Evolutionary conservation across 2,329 filamentous ascomycete species (phyloP).

Genomic region (Aureobasidium leucospermi): DNA sequence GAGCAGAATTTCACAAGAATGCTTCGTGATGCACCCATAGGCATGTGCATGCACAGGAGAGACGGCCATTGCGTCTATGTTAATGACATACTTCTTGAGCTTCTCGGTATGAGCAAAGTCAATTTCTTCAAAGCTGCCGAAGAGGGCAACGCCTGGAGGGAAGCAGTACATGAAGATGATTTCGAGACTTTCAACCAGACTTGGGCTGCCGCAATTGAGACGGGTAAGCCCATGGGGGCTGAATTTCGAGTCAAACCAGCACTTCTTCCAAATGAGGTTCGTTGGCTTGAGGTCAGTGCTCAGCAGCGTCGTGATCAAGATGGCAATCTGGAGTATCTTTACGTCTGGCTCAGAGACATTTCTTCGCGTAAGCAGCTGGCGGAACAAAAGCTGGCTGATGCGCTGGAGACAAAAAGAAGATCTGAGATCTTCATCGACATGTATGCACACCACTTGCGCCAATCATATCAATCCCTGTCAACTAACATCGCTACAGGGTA

Average conservation of each 20-base stretch:
- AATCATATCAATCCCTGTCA: too few relatives aligned
- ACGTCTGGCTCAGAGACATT: conserved; percentile 2
- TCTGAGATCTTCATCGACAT: conserved; percentile 27
- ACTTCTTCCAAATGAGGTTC: background rate
- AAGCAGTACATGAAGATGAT: conserved; percentile 2
- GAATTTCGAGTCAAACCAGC: conserved; percentile 3
- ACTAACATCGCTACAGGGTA: conserved; percentile 12
- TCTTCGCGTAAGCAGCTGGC: conserved; percentile 12
- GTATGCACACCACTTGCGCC: conserved; percentile 5
- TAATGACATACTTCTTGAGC: conserved; percentile 34
- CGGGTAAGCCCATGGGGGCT: background rate
- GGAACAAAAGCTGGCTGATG: conserved; percentile 26
- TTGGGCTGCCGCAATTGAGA: background rate
- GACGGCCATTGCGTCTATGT: conserved; percentile 31
- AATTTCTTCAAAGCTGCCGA: conserved; percentile 12
- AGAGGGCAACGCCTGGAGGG: conserved; percentile 19
- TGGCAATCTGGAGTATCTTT: background rate
- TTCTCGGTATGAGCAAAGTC: conserved; percentile 23
- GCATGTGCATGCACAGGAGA: conserved; percentile 22
- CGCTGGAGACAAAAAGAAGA: conserved; percentile 29
- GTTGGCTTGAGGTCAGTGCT: background rate
- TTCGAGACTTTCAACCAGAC: background rate
- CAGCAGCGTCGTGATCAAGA: background rate
- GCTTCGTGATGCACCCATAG: conserved; percentile 32
- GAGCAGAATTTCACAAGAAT: conserved; percentile 34